A percentile compares a stretch with the other conserved stretches of the same genome.
These are phyloP conservation scores for Tolypocladium ophioglossoides DNA, from an alignment of 2,329 filamentous ascomycete species.

Conservation along the genomic window DNA sequence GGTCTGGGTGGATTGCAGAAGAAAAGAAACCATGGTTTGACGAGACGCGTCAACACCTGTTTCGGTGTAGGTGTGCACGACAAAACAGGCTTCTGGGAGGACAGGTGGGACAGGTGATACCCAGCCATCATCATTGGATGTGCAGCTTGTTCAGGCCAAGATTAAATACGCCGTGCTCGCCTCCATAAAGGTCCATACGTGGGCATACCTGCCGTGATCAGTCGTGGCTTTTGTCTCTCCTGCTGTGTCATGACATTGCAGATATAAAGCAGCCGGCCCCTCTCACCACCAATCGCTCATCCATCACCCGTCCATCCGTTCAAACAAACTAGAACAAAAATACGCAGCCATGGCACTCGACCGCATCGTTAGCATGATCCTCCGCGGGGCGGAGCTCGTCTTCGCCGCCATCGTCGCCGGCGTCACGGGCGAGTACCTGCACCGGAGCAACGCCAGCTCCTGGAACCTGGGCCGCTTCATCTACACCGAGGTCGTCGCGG, in stretches of 20 bases:
- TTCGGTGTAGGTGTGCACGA: background rate
- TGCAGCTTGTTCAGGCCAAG: too few relatives aligned
- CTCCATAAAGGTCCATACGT: background rate
- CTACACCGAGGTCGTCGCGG: conserved; percentile 64
- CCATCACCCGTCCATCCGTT: background rate
- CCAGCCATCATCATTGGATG: background rate
- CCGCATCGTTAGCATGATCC: conserved; percentile 26
- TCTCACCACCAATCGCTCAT: background rate
- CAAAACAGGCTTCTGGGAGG: background rate
- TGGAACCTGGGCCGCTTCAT: conserved; percentile 57
- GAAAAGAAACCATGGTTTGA: background rate
- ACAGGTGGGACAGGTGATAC: too few relatives aligned
- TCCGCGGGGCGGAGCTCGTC: conserved; percentile 43
- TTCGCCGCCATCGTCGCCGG: conserved; percentile 65
- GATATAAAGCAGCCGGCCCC: background rate
- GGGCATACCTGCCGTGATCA: background rate
- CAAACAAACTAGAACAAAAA: background rate
- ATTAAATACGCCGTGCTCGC: background rate
- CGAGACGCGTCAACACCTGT: background rate
- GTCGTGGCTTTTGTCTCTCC: background rate
- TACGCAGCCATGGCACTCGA: conserved; percentile 24
- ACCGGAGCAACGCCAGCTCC: conserved; percentile 32
- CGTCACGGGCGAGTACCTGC: conserved; percentile 56
- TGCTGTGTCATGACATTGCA: background rate
- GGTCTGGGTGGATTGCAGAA: background rate